Base-by-base conservation (phyloP, 495 filamentous ascomycete species). In the Sabuloglossum arenarium region DNA sequence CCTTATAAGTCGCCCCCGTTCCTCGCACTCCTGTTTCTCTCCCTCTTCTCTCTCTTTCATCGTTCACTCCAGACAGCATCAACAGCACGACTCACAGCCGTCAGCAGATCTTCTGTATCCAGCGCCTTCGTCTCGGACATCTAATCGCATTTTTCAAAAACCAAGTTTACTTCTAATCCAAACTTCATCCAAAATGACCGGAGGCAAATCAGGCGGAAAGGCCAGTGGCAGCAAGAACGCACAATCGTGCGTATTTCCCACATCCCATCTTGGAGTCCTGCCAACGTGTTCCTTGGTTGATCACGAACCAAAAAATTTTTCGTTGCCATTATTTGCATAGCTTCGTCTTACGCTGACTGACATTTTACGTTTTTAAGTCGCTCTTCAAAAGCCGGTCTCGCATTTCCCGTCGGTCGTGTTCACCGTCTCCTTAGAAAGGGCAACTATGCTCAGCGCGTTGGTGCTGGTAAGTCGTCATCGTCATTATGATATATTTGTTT, bases 381-480 rank as follows among this genome's bases (percentile, higher is more conserved):
- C 74, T 98, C 91, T 55, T 94, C 91, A 68, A 98, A 98, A 82
- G 91, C 91, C 58, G 91, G 91, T 81, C 84, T 98, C 65, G 91
- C 91, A 63, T 98, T 98, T 81, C 91, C 91, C 62, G 91, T 98
- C 69, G 91, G 91, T 70, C 91, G 91, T 93, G 91, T 98, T 63
- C 91, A 98, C 76, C 89, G 91, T 86, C 86, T 98, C 59, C 80
- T 98, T 69, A 83, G 91, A 74, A 98, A 98, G 81, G 91, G 91
- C 67, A 98, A 98, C 85, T 98, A 98, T 67, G 91, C 91, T 66
- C 91, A 97, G 79, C 93, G 91, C 82, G 93, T 95, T 68, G 91
- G 89, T 90, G 89, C 89, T 67, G 84, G 87, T 81, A 65, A 67
- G 75, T 69, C 57, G 59, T 16, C 16, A 28, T 14, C 0, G 4